phyloP scores from a whole-genome alignment of 192 early-diverging fungal genomes.

The Chytriomyces sp. region DNA sequence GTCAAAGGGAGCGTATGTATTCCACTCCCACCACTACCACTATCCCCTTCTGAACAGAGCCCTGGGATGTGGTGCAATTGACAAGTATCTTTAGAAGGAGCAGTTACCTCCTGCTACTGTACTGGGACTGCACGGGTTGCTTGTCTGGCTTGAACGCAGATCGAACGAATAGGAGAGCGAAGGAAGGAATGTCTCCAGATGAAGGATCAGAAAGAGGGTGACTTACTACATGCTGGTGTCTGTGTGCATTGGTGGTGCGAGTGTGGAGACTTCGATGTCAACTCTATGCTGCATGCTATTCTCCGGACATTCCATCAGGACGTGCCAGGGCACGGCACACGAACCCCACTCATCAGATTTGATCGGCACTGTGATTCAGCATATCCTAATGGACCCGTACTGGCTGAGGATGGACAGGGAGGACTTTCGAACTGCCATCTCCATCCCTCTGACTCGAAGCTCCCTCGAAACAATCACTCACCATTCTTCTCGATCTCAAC shows the following conservation, averaged over 20 bases:
- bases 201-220: neutral
- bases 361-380: neutral
- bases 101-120: neutral
- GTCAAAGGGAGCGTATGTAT: conserved; percentile 22
- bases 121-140: neutral
- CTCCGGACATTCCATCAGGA: no score
- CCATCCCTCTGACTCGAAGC: neutral
- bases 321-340: neutral
- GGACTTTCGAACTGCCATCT: neutral
- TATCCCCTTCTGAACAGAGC: no score
- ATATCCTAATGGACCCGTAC: neutral
- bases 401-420: neutral
- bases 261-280: neutral
- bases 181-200: no score
- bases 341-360: neutral
- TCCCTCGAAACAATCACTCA: no score
- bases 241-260: neutral
- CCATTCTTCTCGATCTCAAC: neutral
- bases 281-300: neutral
- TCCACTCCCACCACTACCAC: no score
- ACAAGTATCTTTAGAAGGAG: neutral
- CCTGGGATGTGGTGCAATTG: neutral
- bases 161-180: no score
- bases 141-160: neutral
- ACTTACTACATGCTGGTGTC: no score